Evolutionary conservation across 305 asterid species (phyloP), one percentile per base, ranked within the genome.

Genomic region (Fraxinus xanthoxyloides): DNA sequence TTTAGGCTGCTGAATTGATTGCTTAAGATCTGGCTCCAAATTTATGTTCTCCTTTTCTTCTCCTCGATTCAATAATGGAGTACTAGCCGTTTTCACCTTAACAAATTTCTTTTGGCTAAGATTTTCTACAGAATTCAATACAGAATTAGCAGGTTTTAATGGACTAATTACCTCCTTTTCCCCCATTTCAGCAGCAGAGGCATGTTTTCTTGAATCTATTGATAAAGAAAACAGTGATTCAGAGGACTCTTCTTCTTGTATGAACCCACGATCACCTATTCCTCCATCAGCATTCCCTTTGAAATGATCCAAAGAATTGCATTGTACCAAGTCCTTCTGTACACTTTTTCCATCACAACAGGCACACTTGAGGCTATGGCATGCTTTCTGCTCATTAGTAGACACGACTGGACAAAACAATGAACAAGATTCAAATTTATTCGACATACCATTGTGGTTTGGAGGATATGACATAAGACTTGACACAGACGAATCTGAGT

Each of bases 181-280:
- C 54, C 74, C 88, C 46, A 77, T 43, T 40, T 87, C 91, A 15
- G 38, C 77, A 15, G 76, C 75, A n/a, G 40, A 83, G 73, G 56
- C 43, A 1, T 86, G 88, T 80, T 74, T 51, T 75, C 89, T 87
- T 0, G 95, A 90, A 76, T 89, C 97, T 77, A 92, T 87, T 28
- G 95, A 90, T 78, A 90, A 74, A 0, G 97, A 89, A 82, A 91
- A 91, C 32, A 92, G 82, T 17, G 97, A 91, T 24, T 90, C 93
- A 2, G 87, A 89, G 31, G 88, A 51, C 63, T 51, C 61, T 76
- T 90, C 92, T 70, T 87, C 87, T 78, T 59, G 83, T 30, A 79
- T 81, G 31, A 70, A 13, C 23, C 24, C 34, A 56, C 59, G 5
- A n/a, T 69, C 46, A 46, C 35, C 26, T 77, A 28, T 26, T 7